Conservation (phyloP, 2,329 filamentous ascomycete species). For the Pestalotiopsis sp. region DNA sequence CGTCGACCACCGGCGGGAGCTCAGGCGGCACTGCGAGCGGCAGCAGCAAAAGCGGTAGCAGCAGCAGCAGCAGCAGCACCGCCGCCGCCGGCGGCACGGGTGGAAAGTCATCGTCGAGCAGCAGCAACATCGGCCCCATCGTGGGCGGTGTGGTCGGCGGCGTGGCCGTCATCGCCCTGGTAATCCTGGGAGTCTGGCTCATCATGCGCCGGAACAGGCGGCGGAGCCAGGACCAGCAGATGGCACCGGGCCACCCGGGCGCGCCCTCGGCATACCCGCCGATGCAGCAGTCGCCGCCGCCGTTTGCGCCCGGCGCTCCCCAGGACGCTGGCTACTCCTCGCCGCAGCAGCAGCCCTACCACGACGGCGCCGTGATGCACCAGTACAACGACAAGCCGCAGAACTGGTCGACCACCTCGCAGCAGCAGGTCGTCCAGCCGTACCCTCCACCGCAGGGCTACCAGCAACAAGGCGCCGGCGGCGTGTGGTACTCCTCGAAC, state of each 20-base stretch:
- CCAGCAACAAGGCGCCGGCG: conserved; percentile 2
- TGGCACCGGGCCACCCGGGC: conserved; percentile 11
- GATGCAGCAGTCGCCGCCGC: conserved; percentile 18
- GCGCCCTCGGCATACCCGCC: conserved; percentile 11
- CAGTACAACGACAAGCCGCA: background rate
- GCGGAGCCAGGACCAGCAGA: conserved; percentile 21
- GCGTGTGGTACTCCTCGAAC: background rate
- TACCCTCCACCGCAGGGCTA: conserved; percentile 5
- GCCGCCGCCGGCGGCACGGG: conserved; percentile 11
- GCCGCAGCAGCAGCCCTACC: conserved; percentile 15
- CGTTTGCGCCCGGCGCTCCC: conserved; percentile 14
- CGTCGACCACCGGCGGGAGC: background rate
- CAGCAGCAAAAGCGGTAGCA: conserved; percentile 12
- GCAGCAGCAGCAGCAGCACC: background rate
- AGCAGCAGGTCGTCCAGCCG: background rate
- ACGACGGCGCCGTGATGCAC: conserved; percentile 14
- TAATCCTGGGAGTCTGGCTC: conserved; percentile 43
- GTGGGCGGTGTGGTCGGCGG: conserved; percentile 52
- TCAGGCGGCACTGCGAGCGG: background rate
- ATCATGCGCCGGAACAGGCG: conserved; percentile 41
- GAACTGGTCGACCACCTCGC: background rate
- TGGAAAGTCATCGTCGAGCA: background rate
- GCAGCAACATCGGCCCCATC: conserved; percentile 42
- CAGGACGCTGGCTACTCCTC: conserved; percentile 8
- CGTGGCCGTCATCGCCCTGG: conserved; percentile 42